phyloP scores from a whole-genome alignment of 495 filamentous ascomycete species.

The Bathelium albidoporum region DNA sequence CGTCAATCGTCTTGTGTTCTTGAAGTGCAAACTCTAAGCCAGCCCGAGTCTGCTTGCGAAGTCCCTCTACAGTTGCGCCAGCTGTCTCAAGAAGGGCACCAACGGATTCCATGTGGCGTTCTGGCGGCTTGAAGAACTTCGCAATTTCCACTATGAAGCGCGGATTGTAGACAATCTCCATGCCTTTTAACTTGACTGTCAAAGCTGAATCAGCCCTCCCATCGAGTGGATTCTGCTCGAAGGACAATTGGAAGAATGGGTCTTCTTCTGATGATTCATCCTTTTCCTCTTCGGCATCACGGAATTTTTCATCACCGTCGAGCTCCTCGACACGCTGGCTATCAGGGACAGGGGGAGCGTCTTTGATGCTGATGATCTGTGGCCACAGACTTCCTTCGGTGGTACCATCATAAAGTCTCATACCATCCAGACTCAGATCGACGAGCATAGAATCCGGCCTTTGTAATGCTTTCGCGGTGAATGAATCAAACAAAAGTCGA shows the following conservation, averaged over 20 bases:
- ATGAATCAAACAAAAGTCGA: conserved; percentile 85
- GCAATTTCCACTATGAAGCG: conserved; percentile 79
- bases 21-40: conserved; percentile 91
- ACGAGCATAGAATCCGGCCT: conserved; percentile 81
- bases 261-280: conserved; percentile 46
- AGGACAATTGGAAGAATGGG: conserved; percentile 76
- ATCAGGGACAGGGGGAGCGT: conserved; percentile 49
- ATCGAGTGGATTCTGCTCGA: conserved; percentile 92
- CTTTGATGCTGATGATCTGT: conserved; percentile 91
- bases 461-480: conserved; percentile 77
- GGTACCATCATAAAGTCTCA: conserved; percentile 92
- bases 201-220: conserved; percentile 82
- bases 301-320: conserved; percentile 34
- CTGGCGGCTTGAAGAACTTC: conserved; percentile 90
- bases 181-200: conserved; percentile 82
- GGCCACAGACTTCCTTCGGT: conserved; percentile 81
- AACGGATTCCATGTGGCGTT: conserved; percentile 97
- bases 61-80: conserved; percentile 84
- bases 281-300: conserved; percentile 28
- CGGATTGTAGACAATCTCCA: conserved; percentile 96
- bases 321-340: conserved; percentile 52
- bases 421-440: conserved; percentile 78
- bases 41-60: conserved; percentile 89
- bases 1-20: conserved; percentile 96
- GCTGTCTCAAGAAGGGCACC: conserved; percentile 87